Conservation (phyloP, 805 yeast species). For the Spathaspora sp. region DNA sequence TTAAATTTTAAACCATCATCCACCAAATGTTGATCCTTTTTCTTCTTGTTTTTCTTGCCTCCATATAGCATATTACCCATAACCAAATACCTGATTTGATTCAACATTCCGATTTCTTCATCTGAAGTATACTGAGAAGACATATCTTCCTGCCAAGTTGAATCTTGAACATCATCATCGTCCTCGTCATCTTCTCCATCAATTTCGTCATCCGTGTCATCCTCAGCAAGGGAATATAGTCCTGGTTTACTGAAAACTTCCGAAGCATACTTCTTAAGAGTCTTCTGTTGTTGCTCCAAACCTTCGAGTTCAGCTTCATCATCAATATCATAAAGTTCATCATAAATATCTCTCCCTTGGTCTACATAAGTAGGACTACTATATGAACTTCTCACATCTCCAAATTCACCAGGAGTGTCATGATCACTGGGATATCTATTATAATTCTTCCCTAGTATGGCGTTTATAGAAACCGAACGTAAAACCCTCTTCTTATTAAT, state of each 20-base stretch:
- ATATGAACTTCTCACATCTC: background rate
- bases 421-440: background rate
- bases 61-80: slow-evolving; percentile 17
- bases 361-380: background rate
- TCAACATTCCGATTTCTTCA: slow-evolving; percentile 23
- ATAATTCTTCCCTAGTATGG: slow-evolving; percentile 18
- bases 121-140: slow-evolving; percentile 8
- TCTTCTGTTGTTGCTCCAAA: slow-evolving; percentile 8
- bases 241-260: slow-evolving; percentile 22
- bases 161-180: slow-evolving; percentile 11
- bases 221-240: slow-evolving; percentile 1
- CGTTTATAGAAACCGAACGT: slow-evolving; percentile 34
- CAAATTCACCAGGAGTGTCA: background rate
- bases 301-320: background rate
- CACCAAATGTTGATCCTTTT: slow-evolving; percentile 21
- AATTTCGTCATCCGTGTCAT: slow-evolving; percentile 1
- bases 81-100: slow-evolving; percentile 32
- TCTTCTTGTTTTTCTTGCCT: slow-evolving; percentile 8
- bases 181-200: slow-evolving; percentile 11
- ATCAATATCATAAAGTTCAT: slow-evolving; percentile 14
- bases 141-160: slow-evolving; percentile 2
- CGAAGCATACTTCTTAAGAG: slow-evolving; percentile 33
- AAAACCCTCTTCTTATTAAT: slow-evolving; percentile 41
- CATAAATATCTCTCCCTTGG: slow-evolving; percentile 12
- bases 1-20: slow-evolving; percentile 41